Evolutionary conservation across 495 filamentous ascomycete genomes (phyloP).

Genomic region (Aspergillus biplanus): DNA sequence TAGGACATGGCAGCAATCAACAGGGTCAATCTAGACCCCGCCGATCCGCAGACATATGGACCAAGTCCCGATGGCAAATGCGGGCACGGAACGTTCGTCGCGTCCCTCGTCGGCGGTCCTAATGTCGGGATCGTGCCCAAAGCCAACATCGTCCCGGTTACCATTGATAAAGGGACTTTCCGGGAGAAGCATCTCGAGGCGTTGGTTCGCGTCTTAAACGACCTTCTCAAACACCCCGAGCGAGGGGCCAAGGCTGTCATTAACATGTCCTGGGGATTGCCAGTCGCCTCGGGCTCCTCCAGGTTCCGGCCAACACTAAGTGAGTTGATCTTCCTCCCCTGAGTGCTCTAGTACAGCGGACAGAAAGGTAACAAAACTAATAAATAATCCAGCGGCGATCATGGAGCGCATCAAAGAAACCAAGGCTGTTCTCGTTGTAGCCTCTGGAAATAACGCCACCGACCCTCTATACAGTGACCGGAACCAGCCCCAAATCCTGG

Average conservation of each 20-base stretch:
- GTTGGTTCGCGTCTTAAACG: not conserved
- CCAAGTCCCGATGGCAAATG: not conserved
- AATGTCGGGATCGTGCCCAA: not conserved
- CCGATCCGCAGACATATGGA: not conserved
- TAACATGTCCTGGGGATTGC: not conserved
- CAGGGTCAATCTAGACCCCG: not conserved
- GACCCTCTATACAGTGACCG: not conserved
- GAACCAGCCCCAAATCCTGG: not conserved
- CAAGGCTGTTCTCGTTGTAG: not conserved
- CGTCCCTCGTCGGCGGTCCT: not conserved
- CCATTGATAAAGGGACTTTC: not conserved
- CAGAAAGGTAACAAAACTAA: not conserved
- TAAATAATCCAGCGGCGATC: not conserved
- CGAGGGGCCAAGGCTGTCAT: not conserved
- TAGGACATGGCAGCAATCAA: not conserved
- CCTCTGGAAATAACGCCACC: not conserved
- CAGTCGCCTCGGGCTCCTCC: not conserved
- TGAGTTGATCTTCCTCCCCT: not conserved
- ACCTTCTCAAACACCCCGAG: not conserved
- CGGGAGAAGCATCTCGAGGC: not conserved
- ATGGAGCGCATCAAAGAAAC: not conserved
- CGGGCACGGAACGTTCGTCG: conserved; percentile 1
- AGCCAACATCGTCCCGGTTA: not conserved
- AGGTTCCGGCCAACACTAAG: not conserved
- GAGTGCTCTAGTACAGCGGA: not conserved